Evolutionary conservation across 441 rosid species (phyloP), one percentile per base, ranked within the genome.

Genomic region (Adansonia gregorii): DNA sequence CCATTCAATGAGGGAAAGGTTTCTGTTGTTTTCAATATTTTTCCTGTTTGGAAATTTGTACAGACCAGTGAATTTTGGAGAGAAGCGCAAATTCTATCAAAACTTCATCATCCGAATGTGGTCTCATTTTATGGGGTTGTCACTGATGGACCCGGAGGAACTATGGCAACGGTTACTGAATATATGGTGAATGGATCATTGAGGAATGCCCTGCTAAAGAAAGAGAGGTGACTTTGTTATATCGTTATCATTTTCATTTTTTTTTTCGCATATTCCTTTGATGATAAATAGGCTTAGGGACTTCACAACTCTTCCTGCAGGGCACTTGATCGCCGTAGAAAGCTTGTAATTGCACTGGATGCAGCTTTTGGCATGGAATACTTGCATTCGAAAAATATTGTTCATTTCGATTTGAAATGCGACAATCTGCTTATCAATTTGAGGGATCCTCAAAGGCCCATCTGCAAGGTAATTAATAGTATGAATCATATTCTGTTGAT

Each of bases 331-430:
- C 89, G 89, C 58, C 95, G 94, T 41, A 91, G 85, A 77, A 95
- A 85, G 92, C 87, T 93, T 78, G 86, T 88, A 79, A 82, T 95
- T 54, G 89, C 96, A 46, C 82, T 92, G 82, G 98, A 95, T 85
- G 94, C 98, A 56, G 98, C 98, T 76, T 91, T 92, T 82, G 98
- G 98, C 76, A 95, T 95, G 98, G 98, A 95, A 86, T 95, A 95
- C 81, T 81, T 95, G 75, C 98, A 95, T 85, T 61, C 88, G 82
- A 91, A 92, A 80, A 87, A 88, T 71, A 90, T 93, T 45, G 97
- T 95, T 65, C 99, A 95, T 83, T 95, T 95, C 73, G 99, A 95
- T 86, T 86, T 95, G 89, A 95, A 95, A 82, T 93, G 96, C 11
- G 99, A 95, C 75, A 93, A 95, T 82, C 84, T 95, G 82, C 94